phyloP scores from a whole-genome alignment of 257 asterid species.

The Jacaranda mimosifolia region DNA sequence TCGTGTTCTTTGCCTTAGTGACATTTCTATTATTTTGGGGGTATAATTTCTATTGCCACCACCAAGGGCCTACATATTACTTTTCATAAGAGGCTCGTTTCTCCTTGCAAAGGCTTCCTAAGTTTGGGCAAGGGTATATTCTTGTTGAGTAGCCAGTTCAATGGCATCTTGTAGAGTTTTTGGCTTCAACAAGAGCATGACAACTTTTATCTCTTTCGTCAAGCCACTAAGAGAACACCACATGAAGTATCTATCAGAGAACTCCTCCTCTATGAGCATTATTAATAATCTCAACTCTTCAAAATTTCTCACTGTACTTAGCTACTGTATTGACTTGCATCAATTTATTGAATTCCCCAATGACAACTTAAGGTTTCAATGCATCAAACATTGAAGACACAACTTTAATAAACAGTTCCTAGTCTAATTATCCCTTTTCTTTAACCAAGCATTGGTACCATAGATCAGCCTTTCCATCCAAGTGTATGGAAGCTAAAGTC shows the following conservation, averaged over 20 bases:
- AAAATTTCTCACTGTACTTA: neutral
- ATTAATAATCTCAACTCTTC: neutral
- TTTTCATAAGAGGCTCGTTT: too few species aligned
- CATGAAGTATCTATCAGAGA: neutral
- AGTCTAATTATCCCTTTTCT: neutral
- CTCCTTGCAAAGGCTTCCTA: too few species aligned
- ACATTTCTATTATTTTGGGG: neutral
- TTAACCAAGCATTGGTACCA: neutral
- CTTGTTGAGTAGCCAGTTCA: too few species aligned
- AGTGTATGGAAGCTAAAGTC: neutral
- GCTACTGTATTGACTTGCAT: neutral
- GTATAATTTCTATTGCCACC: neutral
- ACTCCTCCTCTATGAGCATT: neutral
- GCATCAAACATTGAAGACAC: neutral
- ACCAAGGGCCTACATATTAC: too few species aligned
- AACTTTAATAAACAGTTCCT: neutral
- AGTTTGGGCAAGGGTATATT: too few species aligned
- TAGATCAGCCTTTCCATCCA: neutral
- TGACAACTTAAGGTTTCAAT: neutral
- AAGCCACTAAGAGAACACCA: neutral
- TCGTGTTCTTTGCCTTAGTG: too few species aligned
- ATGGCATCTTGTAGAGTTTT: too few species aligned
- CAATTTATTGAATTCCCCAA: neutral
- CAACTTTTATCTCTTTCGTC: too few species aligned
- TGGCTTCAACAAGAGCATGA: too few species aligned